phyloP scores from a whole-genome alignment of 2,329 filamentous ascomycete genomes.

The Verticillium alfalfae region DNA sequence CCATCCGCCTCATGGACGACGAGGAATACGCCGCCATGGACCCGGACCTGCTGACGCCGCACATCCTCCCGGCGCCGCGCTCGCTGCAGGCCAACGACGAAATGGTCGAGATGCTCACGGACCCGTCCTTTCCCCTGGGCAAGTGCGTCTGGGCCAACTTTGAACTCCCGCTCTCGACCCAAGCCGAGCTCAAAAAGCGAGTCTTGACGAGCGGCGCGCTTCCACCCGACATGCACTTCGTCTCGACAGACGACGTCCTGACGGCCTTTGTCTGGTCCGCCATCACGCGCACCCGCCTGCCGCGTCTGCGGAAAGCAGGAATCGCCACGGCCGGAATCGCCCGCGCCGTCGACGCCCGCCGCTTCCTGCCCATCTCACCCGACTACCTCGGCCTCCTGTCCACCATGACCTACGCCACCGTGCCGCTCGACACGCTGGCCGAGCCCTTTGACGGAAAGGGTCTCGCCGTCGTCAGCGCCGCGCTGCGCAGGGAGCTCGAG shows the following conservation, averaged over 20 bases:
- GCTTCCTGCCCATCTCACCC: conserved; percentile 30
- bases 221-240: conserved; percentile 18
- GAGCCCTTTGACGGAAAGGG: background rate
- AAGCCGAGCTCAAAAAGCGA: conserved; percentile 31
- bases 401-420: conserved; percentile 36
- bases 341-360: conserved; percentile 44
- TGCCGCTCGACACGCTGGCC: conserved; percentile 19
- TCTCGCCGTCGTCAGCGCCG: conserved; percentile 8
- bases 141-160: conserved; percentile 38
- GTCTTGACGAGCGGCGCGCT: conserved; percentile 20
- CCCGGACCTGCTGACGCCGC: background rate
- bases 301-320: conserved; percentile 19
- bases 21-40: background rate
- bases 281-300: conserved; percentile 31
- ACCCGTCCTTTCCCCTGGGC: conserved; percentile 10
- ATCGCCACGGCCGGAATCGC: conserved; percentile 24
- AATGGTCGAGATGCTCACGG: conserved; percentile 18
- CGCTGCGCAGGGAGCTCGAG: conserved; percentile 31
- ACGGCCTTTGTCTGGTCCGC: conserved; percentile 45
- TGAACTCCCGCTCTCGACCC: conserved; percentile 27
- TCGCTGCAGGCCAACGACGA: conserved; percentile 16
- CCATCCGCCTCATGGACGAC: conserved; percentile 29
- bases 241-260: conserved; percentile 50
- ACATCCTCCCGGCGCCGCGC: background rate
- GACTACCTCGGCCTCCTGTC: conserved; percentile 43